Percentiles rank a stretch among this genome's conserved stretches.
phyloP scores from a whole-genome alignment of 306 rosid genomes.

The Casuarina equisetifolia region DNA sequence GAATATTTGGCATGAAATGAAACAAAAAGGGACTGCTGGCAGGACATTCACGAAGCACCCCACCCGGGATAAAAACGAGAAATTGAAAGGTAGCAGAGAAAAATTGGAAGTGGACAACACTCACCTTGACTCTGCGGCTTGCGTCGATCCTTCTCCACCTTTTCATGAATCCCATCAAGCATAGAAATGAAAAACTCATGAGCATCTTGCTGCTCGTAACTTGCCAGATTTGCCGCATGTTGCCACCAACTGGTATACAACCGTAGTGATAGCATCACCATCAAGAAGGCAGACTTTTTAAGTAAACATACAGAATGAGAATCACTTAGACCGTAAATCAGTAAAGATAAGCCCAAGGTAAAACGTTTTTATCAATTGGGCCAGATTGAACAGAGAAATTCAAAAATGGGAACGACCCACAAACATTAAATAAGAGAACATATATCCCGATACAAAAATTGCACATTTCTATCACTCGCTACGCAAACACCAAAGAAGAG shows the following conservation, averaged over 20 bases:
- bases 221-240: conserved; percentile 88
- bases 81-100: conserved; percentile 8
- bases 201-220: conserved; percentile 97
- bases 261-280: conserved; percentile 12
- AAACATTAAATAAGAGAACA: not conserved
- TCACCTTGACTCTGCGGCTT: conserved; percentile 77
- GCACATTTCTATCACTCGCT: not conserved
- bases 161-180: conserved; percentile 94
- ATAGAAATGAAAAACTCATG: conserved; percentile 97
- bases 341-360: conserved; percentile 1
- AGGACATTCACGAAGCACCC: not conserved
- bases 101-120: conserved; percentile 23
- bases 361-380: not conserved
- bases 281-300: conserved; percentile 5
- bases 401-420: not conserved
- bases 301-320: not conserved
- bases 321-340: not conserved
- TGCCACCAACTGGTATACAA: conserved; percentile 91
- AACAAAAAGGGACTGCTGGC: not conserved
- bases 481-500: not conserved
- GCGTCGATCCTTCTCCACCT: conserved; percentile 70
- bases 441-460: not conserved
- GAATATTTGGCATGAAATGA: not conserved
- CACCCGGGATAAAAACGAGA: conserved; percentile 3
- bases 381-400: not conserved